Base-by-base conservation (phyloP, 306 rosid species). In the Hippophae rhamnoides region DNA sequence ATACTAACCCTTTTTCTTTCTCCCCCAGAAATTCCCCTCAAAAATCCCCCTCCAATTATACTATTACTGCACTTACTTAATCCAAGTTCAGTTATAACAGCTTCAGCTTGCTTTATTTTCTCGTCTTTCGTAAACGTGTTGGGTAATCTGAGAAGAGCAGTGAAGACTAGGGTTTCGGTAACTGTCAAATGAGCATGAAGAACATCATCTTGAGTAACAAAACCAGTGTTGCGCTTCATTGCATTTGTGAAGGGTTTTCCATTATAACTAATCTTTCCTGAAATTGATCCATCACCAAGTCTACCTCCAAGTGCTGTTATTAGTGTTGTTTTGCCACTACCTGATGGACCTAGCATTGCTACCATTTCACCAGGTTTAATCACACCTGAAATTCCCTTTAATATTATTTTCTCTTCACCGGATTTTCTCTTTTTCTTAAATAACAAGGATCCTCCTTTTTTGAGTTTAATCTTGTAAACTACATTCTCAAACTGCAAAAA, bases 301-400 rank as follows among this genome's bases (percentile, higher is more conserved):
- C 94, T 70, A 1, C 94, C 89, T 2, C 94, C 94, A 6, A 89
- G 27, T 2, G 90, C 90, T 6, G 87, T 81, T 5, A 89, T 62
- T 1, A 89, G 78, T 5, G 96, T 85, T 11, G 96, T 89, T 74
- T 89, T 89, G 52, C 96, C 96, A 18, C 90, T 82, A 11, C 96
- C 96, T 0, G 96, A 89, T 11, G 96, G 96, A 13, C 96, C 96
- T 8, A 89, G 42, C 90, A 85, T 85, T 18, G 94, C 96, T 12
- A 89, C 60, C 63, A 89, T 71, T 56, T 89, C 94, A 8, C 90
- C 94, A 0, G 89, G 88, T 51, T 73, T 31, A 23, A 81, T 90
- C 18, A 75, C 55, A 0, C 97, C 95, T 1, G 69, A 69, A 5
- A 83, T 53, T 43, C 86, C 79, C 47, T 79, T 89, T 10, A 89